Evolutionary conservation across 768 basidiomycete genomes (phyloP), one percentile per base, ranked within the genome.

Genomic region (Exidia glandulosa): DNA sequence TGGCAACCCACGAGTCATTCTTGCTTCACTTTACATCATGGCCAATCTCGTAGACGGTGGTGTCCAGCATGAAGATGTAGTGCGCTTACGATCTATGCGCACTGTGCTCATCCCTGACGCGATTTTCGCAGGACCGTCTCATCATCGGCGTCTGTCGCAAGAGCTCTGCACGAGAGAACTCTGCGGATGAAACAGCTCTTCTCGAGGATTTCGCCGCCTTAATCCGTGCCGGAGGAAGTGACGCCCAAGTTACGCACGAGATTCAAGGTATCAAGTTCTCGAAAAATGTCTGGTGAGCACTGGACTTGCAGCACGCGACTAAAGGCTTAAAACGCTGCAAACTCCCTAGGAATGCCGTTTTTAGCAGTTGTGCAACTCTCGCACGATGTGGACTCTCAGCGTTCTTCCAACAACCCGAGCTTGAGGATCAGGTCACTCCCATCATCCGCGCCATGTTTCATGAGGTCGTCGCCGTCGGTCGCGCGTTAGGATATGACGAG

Each of bases 221-320:
- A 10, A 68, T 86, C 3, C 66, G 71, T 57, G 66, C 68, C 9
- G 83, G 83, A 23, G 83, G 83, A 4, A 77, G 73, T 37, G 73
- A 75, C 0, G 68, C 78, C 23, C 74, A 64, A 0, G 73, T 83
- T 58, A 78, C 77, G 13, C 74, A 80, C 19, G 82, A 86, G 62
- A 81, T 86, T n/a, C 84, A 84, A 65, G 75, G 83, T 14, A 67
- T 74, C 63, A 86, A 85, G 66, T 87, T 79, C 61, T 63, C 71
- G 2, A 87, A 87, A 72, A 85, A 85, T 63, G 76, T 84, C 54
- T 85, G 81, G 84, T 66, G 41, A 25, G 58, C 30, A 13, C 27
- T 31, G 48, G 19, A 16, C 16, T 31, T 32, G 55, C 14, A 27
- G 30, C 19, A 23, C 12, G n/a, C 36, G 27, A 16, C 48, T 30